Conservation (phyloP, 2,329 filamentous ascomycete genomes). For the Fusarium floridanum region DNA sequence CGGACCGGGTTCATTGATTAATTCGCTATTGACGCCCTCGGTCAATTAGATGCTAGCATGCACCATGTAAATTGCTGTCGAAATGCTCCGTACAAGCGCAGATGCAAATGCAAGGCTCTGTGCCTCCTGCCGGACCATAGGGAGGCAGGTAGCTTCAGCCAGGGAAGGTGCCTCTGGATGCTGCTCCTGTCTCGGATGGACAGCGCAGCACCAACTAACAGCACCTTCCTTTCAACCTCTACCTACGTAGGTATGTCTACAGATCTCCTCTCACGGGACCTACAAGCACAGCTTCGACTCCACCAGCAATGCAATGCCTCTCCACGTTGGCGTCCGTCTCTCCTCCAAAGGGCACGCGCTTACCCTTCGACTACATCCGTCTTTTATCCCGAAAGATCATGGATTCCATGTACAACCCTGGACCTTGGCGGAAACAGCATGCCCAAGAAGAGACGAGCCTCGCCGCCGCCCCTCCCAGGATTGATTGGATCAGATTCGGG, state of each 20-base stretch:
- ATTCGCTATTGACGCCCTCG: constrained; percentile 1
- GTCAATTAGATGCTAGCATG: background rate
- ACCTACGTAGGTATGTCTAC: background rate
- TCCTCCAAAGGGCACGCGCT: constrained; percentile 28
- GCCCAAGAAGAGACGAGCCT: constrained; percentile 19
- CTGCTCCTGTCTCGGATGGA: constrained; percentile 15
- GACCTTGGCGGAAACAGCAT: constrained; percentile 31
- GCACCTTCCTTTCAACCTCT: background rate
- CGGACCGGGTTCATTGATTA: constrained; percentile 19
- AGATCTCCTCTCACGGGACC: constrained; percentile 4
- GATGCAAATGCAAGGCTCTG: constrained; percentile 31
- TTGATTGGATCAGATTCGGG: constrained; percentile 40
- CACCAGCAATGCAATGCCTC: constrained; percentile 31
- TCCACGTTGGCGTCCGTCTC: constrained; percentile 16
- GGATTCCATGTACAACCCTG: constrained; percentile 8
- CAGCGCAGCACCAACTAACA: constrained; percentile 4
- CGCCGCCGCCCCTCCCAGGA: constrained; percentile 6
- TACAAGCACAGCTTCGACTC: constrained; percentile 23
- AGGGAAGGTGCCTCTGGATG: background rate
- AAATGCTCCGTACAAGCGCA: constrained; percentile 17
- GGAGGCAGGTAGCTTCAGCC: background rate
- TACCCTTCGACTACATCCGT: constrained; percentile 23
- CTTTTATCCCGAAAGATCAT: constrained; percentile 22
- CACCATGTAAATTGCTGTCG: constrained; percentile 16
- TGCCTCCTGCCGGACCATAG: background rate